Base-by-base conservation (phyloP, 2,329 filamentous ascomycete species). In the Cadophora sp. region DNA sequence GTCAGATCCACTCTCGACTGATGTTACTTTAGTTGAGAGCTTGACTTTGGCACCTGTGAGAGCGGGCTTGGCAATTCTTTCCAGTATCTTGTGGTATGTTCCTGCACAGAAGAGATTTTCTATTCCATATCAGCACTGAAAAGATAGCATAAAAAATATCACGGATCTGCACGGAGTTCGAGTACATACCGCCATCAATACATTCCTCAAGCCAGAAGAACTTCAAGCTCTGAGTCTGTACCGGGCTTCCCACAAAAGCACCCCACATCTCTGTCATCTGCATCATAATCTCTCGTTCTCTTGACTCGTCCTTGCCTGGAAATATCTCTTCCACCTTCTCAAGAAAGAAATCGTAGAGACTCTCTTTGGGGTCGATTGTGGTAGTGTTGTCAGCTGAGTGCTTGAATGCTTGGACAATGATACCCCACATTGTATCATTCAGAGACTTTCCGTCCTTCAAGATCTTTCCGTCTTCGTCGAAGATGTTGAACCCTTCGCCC, bases 171-270 rank as follows among this genome's bases (percentile, higher is more conserved):
- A 45, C n/a, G n/a, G 14, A 30, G 8, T 6, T 47, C 13, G 27
- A 55, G 24, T 20, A 73, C 73, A 67, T 65, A 79, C 78, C 77
- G 30, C 85, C 85, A 72, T 86, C 84, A 58, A 87, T 82, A 61
- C 83, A 85, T 72, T 87, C 84, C 72, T 87, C 84, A 2, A 88
- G 74, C 83, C 84, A 87, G 71, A 87, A 85, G 74, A 82, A 87
- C 73, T 82, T 85, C 63, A 88, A 75, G 72, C 83, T 86, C 74
- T 88, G 85, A 27, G 70, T 79, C 45, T 79, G 76, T 3, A 86
- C 78, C 2, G 80, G 78, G 63, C 79, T 83, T 3, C 85, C 85
- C 27, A 87, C 82, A 72, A 85, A 87, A 0, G 81, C 81, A 13
- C 85, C 84, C 83, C 85, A 87, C 24, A 74, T 67, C 47, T 76